phyloP scores from a whole-genome alignment of 2,329 filamentous ascomycete species.

The Hymenoscyphus linearis region DNA sequence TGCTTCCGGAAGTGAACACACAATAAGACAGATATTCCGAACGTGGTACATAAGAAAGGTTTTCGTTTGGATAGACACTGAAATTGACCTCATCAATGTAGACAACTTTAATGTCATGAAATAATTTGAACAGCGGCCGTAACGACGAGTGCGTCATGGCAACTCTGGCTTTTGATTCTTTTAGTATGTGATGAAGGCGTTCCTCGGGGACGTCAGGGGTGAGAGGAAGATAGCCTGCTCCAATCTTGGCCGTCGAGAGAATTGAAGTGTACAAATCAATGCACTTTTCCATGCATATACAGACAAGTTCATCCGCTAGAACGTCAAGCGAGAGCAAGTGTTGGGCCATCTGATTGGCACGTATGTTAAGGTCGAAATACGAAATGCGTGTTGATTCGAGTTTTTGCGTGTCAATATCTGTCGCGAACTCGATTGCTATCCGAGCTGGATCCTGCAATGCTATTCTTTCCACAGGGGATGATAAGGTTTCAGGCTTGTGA shows the following conservation, averaged over 20 bases:
- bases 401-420: constrained; percentile 37
- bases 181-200: constrained; percentile 56
- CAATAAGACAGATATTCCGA: constrained; percentile 56
- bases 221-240: constrained; percentile 75
- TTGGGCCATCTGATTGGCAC: constrained; percentile 59
- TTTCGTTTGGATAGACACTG: constrained; percentile 10
- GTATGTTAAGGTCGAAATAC: constrained; percentile 58
- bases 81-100: constrained; percentile 30
- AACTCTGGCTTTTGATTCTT: constrained; percentile 49
- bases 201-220: constrained; percentile 63
- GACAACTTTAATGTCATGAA: constrained; percentile 21
- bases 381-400: constrained; percentile 44
- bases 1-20: constrained; percentile 80
- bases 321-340: constrained; percentile 45
- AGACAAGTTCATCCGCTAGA: constrained; percentile 54
- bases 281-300: constrained; percentile 74
- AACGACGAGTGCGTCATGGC: constrained; percentile 38
- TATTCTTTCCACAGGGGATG: constrained; percentile 28
- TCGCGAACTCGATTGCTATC: constrained; percentile 60
- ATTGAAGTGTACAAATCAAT: constrained; percentile 67
- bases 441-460: constrained; percentile 41
- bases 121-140: constrained; percentile 15
- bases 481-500: constrained; percentile 20
- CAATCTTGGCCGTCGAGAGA: constrained; percentile 67
- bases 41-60: constrained; percentile 15